Conservation (phyloP, 176 grass and related monocot genomes). For the Panicum miliaceum region DNA sequence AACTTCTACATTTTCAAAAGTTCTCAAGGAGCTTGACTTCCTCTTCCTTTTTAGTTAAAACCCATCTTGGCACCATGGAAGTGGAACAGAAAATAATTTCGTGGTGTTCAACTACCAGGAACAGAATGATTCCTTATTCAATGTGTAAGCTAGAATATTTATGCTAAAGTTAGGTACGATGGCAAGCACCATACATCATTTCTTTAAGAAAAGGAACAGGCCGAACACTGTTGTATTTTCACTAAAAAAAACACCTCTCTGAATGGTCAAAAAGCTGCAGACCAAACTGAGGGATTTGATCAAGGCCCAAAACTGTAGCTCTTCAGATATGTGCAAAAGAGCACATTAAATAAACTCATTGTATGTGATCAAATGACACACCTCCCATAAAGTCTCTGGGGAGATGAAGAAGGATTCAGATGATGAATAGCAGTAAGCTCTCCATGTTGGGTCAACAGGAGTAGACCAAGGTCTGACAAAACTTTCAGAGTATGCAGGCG, state of each 20-base stretch:
- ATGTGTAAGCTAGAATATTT: slow-evolving; percentile 8
- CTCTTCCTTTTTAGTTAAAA: slow-evolving; percentile 9
- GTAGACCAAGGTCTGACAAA: slow-evolving; percentile 53
- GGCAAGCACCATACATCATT: not conserved
- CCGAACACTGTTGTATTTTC: not conserved
- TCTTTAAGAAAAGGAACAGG: not conserved
- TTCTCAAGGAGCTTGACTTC: not conserved
- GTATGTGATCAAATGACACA: slow-evolving; percentile 40
- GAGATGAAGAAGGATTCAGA: slow-evolving; percentile 55
- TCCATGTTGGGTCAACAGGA: slow-evolving; percentile 50
- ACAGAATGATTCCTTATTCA: slow-evolving; percentile 6
- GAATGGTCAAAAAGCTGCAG: slow-evolving; percentile 18
- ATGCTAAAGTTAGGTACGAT: not conserved
- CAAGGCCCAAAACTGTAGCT: not conserved
- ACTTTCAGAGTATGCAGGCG: slow-evolving; percentile 39
- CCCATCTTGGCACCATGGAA: not conserved
- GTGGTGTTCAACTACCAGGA: slow-evolving; percentile 7
- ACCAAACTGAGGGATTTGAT: slow-evolving; percentile 3
- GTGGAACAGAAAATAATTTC: not conserved
- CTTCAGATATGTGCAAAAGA: slow-evolving; percentile 1
- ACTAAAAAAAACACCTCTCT: not conserved
- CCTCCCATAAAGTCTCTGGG: slow-evolving; percentile 93
- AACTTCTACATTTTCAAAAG: not conserved
- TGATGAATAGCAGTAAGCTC: slow-evolving; percentile 63
- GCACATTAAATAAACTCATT: slow-evolving; percentile 6